Base-by-base conservation (phyloP, 1,139 yeast species). In the Taphrina communis region DNA sequence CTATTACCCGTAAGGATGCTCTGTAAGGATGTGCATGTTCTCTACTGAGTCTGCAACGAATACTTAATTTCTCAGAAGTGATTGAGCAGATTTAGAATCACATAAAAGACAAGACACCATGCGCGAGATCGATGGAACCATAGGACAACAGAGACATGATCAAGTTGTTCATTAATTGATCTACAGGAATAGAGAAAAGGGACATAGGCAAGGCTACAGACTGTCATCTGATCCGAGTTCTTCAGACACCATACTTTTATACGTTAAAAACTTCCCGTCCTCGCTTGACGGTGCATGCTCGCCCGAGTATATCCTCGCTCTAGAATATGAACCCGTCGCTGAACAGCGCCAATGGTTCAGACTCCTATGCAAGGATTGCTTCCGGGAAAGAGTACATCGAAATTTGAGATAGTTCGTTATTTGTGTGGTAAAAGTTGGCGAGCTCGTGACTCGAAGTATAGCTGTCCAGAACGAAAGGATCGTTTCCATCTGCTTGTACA, bases 271-370 rank as follows among this genome's bases (percentile, higher is more conserved):
- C 36, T 50, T 25, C 36, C 31, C n/a, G 21, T 19, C 36, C 11
- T 21, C 36, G 14, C 12, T 9, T 25, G 19, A 21, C 6, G 35
- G 11, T 25, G 36, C 11, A 11, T 14, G n/a, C 53, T 21, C n/a
- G 36, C 14, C 53, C 39, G 21, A 41, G 35, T 9, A 6, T 25
- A 36, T 17, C 39, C 41, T 56, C 60, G 60, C 50, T 31, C 50
- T 19, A 12, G 17, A n/a, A 5, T 7, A 2, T 17, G 35, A n/a
- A 39, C 62, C 53, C 62, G 62, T 58, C 62, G 62, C 62, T 58
- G 42, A 31, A 44, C 7, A 58, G 62, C 62, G 62, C 62, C 62
- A 31, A 7, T 58, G 62, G 62, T 44, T 44, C 19, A 21, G 35
- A n/a, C 9, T 17, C 35, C 46, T 58, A 42, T 42, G 52, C 62